Base-by-base conservation (phyloP, 225 moss, liverwort and hornwort genomes). In the Neckera pumila region DNA sequence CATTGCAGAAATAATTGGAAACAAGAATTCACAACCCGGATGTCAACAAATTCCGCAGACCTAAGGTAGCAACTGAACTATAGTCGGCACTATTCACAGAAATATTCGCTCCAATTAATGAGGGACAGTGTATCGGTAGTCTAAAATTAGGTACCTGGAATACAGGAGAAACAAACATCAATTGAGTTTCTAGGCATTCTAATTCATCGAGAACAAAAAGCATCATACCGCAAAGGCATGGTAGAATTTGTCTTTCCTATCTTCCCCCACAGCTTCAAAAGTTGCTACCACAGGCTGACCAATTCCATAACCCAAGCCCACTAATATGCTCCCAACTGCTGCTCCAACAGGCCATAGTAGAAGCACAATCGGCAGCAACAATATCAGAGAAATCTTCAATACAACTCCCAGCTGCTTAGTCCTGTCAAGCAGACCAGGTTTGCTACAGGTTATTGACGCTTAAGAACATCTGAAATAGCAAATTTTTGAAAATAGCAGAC, bases 261-360 rank as follows among this genome's bases (percentile, higher is more conserved):
- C 84, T 66, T 91, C 92, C 70, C 98, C 96, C 65, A 95, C 94
- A 76, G 98, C 96, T 93, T 98, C 98, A 92, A 98, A 98, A 76
- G 98, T 96, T 90, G 98, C 96, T 79, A 96, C 96, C 90, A 96
- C 87, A 67, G 98, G 98, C 45, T 94, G 94, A 56, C 96, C 92
- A 82, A 96, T 83, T 67, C 98, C 96, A 87, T 98, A 98, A 78
- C 96, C 98, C 54, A 98, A 87, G 62, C 98, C 96, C 86, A 95
- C 96, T 43, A 98, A 92, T 78, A 96, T 82, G 82, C 95, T 93
- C 59, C 93, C 96, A 65, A 94, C 80, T 57, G 95, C 91, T 36
- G 94, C 93, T 61, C 38, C 84, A 61, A 95, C 0, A 53, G 96
- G 98, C 96, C 96, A 98, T 31, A 96, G 90, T 63, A 96, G 45